Evolutionary conservation across 1,284 basidiomycete genomes (phyloP).

Genomic region (Ganoderma lingzhi): DNA sequence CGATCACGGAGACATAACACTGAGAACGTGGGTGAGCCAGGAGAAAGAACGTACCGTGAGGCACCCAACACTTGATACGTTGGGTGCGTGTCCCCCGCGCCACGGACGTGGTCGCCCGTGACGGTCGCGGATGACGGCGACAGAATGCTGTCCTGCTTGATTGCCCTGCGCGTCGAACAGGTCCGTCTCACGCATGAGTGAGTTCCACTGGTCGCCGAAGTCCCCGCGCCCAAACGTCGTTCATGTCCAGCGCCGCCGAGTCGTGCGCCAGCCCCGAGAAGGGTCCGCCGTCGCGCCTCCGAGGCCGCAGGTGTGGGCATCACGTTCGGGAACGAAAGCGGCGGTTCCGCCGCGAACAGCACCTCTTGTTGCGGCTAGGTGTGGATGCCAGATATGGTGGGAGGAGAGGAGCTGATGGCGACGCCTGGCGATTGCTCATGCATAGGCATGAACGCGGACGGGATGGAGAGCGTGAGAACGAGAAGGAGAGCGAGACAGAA

Average conservation of each 20-base stretch:
- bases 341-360: constrained; percentile 12
- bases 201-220: constrained; percentile 43
- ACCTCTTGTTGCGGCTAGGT: background rate
- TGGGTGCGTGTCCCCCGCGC: constrained; percentile 15
- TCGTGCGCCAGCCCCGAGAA: constrained; percentile 7
- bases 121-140: background rate
- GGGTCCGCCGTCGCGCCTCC: constrained; percentile 13
- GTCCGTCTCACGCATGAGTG: constrained; percentile 43
- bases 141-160: constrained; percentile 9
- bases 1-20: no score
- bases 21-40: no score
- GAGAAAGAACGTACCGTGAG: background rate
- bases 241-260: constrained; percentile 19
- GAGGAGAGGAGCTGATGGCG: no score
- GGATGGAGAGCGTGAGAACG: no score
- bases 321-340: constrained; percentile 26
- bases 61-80: background rate
- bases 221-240: constrained; percentile 28
- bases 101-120: background rate
- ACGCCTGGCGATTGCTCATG: no score
- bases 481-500: no score
- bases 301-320: constrained; percentile 12
- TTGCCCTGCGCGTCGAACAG: constrained; percentile 34
- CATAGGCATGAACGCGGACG: no score
- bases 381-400: background rate